phyloP scores from a whole-genome alignment of 75 land plant species.

The Picea glauca region DNA sequence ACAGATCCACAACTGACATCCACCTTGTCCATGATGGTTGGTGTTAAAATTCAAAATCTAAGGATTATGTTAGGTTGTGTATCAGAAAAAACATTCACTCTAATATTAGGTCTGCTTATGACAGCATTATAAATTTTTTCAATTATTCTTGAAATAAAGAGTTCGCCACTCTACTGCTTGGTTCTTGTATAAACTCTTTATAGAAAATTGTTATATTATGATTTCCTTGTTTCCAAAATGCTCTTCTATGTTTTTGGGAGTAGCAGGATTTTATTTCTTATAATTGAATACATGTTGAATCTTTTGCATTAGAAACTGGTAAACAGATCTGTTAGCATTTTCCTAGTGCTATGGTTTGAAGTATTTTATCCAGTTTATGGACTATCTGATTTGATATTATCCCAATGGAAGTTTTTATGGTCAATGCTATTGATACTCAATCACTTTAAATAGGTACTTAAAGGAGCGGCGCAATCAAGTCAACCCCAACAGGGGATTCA shows the following conservation, averaged over 20 bases:
- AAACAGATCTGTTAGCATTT: background rate
- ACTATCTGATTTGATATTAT: background rate
- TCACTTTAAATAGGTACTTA: slow-evolving; percentile 17
- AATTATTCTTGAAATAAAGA: background rate
- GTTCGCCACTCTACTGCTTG: background rate
- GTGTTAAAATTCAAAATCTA: background rate
- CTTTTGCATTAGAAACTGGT: background rate
- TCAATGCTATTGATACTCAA: background rate
- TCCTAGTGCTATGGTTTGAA: background rate
- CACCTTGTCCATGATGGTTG: background rate
- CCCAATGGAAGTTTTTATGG: background rate
- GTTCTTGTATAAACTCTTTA: background rate
- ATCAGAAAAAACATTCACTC: background rate
- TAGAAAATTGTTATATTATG: background rate
- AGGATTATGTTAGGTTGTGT: background rate
- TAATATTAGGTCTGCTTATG: background rate
- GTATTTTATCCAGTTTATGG: background rate
- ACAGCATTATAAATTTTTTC: background rate
- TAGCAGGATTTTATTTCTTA: background rate
- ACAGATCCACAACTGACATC: background rate
- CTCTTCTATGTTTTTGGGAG: background rate
- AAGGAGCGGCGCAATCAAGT: slow-evolving; percentile 33
- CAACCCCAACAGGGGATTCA: slow-evolving; percentile 29
- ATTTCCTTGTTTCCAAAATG: background rate
- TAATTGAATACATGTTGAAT: background rate